Conservation (phyloP, 768 basidiomycete species). For the Tricholoma flavovirens region DNA sequence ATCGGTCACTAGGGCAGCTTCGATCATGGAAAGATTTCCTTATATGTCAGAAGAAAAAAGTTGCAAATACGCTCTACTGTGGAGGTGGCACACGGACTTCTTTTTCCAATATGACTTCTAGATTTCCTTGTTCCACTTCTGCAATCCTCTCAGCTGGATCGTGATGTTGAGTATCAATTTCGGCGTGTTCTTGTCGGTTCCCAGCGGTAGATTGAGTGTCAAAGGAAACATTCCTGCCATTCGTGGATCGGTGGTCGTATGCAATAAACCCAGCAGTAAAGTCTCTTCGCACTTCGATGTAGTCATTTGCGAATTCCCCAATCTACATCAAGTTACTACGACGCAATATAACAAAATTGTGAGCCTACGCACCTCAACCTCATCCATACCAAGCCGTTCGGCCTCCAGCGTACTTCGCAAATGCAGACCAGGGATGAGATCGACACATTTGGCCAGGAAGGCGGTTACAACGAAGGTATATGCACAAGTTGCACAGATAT, state of each 20-base stretch:
- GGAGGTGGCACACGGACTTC: constrained; percentile 16
- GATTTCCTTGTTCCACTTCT: neutral
- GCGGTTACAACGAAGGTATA: constrained; percentile 64
- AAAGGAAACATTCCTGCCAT: constrained; percentile 18
- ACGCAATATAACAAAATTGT: neutral
- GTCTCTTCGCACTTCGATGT: constrained; percentile 64
- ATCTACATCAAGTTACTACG: constrained; percentile 32
- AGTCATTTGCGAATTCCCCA: constrained; percentile 65
- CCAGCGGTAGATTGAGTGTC: constrained; percentile 27
- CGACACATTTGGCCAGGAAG: constrained; percentile 48
- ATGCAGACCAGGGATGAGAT: constrained; percentile 52
- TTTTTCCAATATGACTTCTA: constrained; percentile 25
- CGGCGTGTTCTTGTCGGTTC: constrained; percentile 34
- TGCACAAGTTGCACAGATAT: constrained; percentile 48
- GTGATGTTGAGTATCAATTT: constrained; percentile 21
- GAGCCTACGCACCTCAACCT: constrained; percentile 50
- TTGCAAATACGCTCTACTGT: constrained; percentile 9
- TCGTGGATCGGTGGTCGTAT: constrained; percentile 19
- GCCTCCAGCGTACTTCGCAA: constrained; percentile 49
- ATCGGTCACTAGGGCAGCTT: too few relatives aligned
- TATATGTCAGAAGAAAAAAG: too few relatives aligned
- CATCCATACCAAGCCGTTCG: constrained; percentile 63
- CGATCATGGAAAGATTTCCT: too few relatives aligned
- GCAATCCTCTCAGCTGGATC: neutral
- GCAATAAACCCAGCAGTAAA: constrained; percentile 49